phyloP scores from a whole-genome alignment of 164 flowering plant genomes.

The Macadamia integrifolia region DNA sequence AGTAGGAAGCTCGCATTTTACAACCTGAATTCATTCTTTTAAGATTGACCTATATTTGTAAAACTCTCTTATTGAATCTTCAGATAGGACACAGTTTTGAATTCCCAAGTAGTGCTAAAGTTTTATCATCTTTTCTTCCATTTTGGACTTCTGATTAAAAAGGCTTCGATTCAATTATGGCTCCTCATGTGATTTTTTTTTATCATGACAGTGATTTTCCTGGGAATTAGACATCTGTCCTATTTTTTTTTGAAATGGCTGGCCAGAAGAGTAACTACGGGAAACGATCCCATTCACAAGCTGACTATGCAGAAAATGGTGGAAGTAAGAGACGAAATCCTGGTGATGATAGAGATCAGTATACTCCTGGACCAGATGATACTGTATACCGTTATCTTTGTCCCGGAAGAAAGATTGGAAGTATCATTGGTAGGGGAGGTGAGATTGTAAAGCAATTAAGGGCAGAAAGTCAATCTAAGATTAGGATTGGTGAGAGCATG shows the following conservation, averaged over 20 bases:
- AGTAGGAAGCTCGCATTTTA: too few species aligned
- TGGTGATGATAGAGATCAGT: constrained; percentile 40
- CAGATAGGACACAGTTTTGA: too few species aligned
- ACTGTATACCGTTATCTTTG: constrained; percentile 89
- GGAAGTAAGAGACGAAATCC: constrained; percentile 48
- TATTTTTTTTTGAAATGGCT: constrained; percentile 29
- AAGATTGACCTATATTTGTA: too few species aligned
- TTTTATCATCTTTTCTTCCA: too few species aligned
- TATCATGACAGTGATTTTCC: not conserved
- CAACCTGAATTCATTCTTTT: too few species aligned
- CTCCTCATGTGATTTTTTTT: not conserved
- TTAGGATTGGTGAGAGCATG: constrained; percentile 82
- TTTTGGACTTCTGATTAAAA: not conserved
- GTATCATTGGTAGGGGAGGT: constrained; percentile 96
- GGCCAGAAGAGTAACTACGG: constrained; percentile 49
- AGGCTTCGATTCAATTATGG: not conserved
- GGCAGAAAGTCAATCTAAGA: constrained; percentile 78
- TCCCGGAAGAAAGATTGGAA: constrained; percentile 84
- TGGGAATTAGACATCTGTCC: not conserved
- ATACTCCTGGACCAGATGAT: constrained; percentile 62
- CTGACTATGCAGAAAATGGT: constrained; percentile 40
- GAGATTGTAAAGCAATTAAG: constrained; percentile 92
- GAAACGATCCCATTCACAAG: constrained; percentile 44
- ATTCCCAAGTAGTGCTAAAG: not conserved
- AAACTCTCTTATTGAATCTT: too few species aligned